phyloP scores from a whole-genome alignment of 2,329 filamentous ascomycete species.

The Nectriaceae sp. region DNA sequence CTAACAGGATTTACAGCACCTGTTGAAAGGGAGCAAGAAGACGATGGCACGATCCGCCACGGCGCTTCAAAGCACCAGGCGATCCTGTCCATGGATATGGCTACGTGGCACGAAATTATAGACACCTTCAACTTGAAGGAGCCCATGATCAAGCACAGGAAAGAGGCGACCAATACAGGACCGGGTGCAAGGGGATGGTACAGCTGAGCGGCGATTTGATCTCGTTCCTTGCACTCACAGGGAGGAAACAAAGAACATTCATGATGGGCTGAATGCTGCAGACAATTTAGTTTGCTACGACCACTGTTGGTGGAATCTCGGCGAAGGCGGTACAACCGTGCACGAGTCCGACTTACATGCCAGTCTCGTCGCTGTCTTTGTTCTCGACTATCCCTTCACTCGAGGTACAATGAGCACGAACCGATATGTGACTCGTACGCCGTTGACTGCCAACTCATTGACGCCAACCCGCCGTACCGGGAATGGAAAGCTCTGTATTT shows the following conservation, averaged over 20 bases:
- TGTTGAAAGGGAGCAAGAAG: conserved; percentile 45
- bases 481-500: background rate
- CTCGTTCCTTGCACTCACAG: background rate
- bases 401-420: background rate
- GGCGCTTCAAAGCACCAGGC: conserved; percentile 76
- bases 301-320: background rate
- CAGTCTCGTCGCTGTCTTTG: background rate
- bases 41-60: conserved; percentile 47
- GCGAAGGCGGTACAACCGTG: no score
- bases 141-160: conserved; percentile 81
- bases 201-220: conserved; percentile 42
- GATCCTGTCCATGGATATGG: conserved; percentile 84
- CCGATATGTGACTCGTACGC: background rate
- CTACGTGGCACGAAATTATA: conserved; percentile 78
- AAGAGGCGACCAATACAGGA: conserved; percentile 54
- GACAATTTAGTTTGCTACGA: background rate
- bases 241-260: background rate
- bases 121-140: conserved; percentile 74
- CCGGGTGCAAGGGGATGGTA: conserved; percentile 68
- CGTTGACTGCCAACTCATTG: background rate
- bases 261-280: background rate
- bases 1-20: conserved; percentile 28
- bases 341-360: background rate
- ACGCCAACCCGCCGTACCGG: background rate
- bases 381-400: background rate